Evolutionary conservation across 2,329 filamentous ascomycete genomes (phyloP).

Genomic region (Anthostomella pinea): DNA sequence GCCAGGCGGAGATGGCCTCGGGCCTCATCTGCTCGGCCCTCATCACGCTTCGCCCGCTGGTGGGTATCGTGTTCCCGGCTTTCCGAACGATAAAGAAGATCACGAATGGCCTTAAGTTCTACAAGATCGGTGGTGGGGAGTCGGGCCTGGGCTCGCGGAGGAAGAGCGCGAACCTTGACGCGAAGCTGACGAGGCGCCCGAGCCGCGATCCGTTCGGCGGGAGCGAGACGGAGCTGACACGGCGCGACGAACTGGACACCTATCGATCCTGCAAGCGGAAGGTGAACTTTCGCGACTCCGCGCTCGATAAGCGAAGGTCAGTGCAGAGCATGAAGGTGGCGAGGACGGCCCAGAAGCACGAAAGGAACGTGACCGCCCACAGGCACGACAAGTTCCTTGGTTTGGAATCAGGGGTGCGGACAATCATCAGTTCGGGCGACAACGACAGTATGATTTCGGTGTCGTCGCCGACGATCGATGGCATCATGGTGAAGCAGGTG

Average conservation of each 20-base stretch:
- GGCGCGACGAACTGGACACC: slow-evolving; percentile 1
- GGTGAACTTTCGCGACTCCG: slow-evolving; percentile 3
- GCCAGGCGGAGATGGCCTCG: slow-evolving; percentile 19
- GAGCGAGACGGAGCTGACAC: slow-evolving; percentile 22
- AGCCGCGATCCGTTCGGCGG: slow-evolving; percentile 10
- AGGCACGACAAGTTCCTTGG: slow-evolving; percentile 16
- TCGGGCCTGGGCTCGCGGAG: slow-evolving; percentile 14
- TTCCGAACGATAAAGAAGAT: slow-evolving; percentile 5
- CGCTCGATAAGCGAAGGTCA: too few relatives aligned
- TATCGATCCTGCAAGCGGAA: too few relatives aligned
- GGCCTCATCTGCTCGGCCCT: slow-evolving; percentile 21
- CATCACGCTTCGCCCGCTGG: slow-evolving; percentile 20
- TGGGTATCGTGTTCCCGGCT: slow-evolving; percentile 10
- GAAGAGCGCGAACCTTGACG: slow-evolving; percentile 7
- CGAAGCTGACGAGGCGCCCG: slow-evolving; percentile 9
- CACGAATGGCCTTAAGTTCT: slow-evolving; percentile 7
- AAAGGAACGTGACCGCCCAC: not conserved
- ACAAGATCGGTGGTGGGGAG: slow-evolving; percentile 5
- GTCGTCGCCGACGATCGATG: slow-evolving; percentile 6
- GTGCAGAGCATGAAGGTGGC: too few relatives aligned
- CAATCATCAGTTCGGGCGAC: slow-evolving; percentile 19
- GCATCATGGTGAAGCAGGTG: slow-evolving; percentile 22
- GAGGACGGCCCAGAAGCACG: too few relatives aligned
- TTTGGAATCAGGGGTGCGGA: slow-evolving; percentile 19
- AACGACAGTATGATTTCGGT: slow-evolving; percentile 15